A percentile compares a stretch with the other conserved stretches of the same genome.
phyloP scores from a whole-genome alignment of 768 basidiomycete species.

The Phlebiopsis flavidoalba region DNA sequence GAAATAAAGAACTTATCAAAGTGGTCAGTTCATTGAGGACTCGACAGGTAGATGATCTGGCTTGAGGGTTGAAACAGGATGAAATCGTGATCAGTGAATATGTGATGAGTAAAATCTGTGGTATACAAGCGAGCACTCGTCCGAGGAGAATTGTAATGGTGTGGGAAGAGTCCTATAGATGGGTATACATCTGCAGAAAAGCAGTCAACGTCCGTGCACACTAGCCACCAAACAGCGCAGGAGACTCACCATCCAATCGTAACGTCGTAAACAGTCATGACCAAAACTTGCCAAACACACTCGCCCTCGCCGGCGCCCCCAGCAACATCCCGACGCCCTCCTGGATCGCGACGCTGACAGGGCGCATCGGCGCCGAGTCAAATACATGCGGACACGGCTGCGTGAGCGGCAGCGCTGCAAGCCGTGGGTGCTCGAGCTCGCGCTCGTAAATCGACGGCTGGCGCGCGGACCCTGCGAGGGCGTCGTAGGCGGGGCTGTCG shows the following conservation, averaged over 20 bases:
- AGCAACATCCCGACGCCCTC: constrained; percentile 59
- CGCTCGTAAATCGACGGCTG: constrained; percentile 74
- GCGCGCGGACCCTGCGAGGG: constrained; percentile 45
- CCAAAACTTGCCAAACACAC: constrained; percentile 64
- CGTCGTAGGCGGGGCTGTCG: constrained; percentile 42
- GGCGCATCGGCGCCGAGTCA: constrained; percentile 69
- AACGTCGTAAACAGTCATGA: constrained; percentile 27
- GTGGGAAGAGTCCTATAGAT: no score
- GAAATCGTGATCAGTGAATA: no score
- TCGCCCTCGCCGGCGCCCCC: constrained; percentile 38
- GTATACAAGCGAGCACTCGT: no score
- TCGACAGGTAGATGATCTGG: no score
- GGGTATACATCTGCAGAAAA: no score
- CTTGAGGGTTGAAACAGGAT: no score
- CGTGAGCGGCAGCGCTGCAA: constrained; percentile 43
- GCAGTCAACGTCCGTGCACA: no score
- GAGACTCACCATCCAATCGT: neutral
- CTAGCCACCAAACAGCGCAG: no score
- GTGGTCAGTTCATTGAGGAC: no score
- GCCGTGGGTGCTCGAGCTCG: constrained; percentile 53
- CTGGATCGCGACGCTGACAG: constrained; percentile 70
- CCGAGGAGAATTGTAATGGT: no score
- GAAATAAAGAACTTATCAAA: no score
- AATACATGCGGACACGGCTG: constrained; percentile 80
- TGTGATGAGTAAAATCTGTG: no score